These are phyloP conservation scores for Candida dubliniensis DNA, from an alignment of 1,139 yeast genomes.

Conservation along the genomic window DNA sequence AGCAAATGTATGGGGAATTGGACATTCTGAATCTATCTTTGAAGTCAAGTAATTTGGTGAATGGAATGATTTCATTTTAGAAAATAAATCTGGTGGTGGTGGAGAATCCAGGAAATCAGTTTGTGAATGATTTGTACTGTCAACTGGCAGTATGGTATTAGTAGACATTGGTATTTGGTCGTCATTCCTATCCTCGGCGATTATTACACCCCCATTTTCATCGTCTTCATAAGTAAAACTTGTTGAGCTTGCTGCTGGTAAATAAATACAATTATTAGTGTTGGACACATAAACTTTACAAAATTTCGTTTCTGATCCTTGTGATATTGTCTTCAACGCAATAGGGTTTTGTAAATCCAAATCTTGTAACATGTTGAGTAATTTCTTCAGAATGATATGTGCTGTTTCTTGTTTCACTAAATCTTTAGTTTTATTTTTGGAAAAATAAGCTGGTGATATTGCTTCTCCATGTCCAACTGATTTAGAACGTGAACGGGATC, in stretches of 20 bases:
- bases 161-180: neutral
- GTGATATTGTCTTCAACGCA: constrained; percentile 29
- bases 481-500: constrained; percentile 11
- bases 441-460: constrained; percentile 11
- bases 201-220: constrained; percentile 38
- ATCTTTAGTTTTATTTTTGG: constrained; percentile 31
- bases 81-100: constrained; percentile 4
- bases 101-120: neutral
- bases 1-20: constrained; percentile 50
- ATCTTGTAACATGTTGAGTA: constrained; percentile 32
- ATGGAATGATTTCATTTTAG: constrained; percentile 19
- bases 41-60: constrained; percentile 44
- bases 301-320: constrained; percentile 29
- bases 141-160: neutral
- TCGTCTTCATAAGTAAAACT: constrained; percentile 49
- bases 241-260: constrained; percentile 44
- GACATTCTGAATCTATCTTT: constrained; percentile 41
- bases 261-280: constrained; percentile 41
- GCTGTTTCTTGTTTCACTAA: constrained; percentile 43
- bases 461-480: constrained; percentile 6
- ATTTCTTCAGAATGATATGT: constrained; percentile 38
- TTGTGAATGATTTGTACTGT: neutral
- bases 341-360: constrained; percentile 45
- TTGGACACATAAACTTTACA: constrained; percentile 39
- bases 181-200: neutral